phyloP scores from a whole-genome alignment of 164 flowering plant species.

The Annona squamosa region DNA sequence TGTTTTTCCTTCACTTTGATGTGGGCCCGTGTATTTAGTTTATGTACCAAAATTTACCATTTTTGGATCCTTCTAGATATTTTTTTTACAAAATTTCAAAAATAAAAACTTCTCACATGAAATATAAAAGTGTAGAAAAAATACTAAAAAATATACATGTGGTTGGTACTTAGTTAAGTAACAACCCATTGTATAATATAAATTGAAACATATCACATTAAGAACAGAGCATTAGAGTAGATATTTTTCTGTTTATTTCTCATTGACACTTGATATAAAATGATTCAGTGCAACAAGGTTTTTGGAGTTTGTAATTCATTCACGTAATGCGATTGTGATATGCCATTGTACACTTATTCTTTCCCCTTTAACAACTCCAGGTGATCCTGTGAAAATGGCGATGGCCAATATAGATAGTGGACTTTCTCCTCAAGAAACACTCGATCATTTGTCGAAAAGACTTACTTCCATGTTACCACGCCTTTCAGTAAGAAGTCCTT shows the following conservation, averaged over 20 bases:
- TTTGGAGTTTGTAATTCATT: background rate
- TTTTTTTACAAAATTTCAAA: too few species aligned
- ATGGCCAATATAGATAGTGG: slow-evolving; percentile 38
- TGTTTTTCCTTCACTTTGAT: too few species aligned
- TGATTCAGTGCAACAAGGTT: background rate
- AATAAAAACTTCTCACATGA: background rate
- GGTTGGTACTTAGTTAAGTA: too few species aligned
- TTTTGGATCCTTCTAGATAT: too few species aligned
- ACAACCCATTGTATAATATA: too few species aligned
- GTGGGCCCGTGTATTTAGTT: too few species aligned
- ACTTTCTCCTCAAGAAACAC: slow-evolving; percentile 40
- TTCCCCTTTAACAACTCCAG: slow-evolving; percentile 28
- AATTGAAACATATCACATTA: too few species aligned
- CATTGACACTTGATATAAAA: background rate
- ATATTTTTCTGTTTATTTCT: too few species aligned
- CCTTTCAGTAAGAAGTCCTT: slow-evolving; percentile 59
- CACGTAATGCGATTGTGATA: background rate
- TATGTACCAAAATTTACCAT: too few species aligned
- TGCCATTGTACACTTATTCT: background rate
- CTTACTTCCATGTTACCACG: slow-evolving; percentile 62
- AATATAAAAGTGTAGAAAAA: background rate
- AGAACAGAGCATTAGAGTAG: too few species aligned
- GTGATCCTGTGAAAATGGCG: slow-evolving; percentile 87
- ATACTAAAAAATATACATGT: background rate
- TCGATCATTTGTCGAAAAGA: slow-evolving; percentile 44